Evolutionary conservation across 73 alveolate genomes (phyloP).

Genomic region (Diophrys sp.): DNA sequence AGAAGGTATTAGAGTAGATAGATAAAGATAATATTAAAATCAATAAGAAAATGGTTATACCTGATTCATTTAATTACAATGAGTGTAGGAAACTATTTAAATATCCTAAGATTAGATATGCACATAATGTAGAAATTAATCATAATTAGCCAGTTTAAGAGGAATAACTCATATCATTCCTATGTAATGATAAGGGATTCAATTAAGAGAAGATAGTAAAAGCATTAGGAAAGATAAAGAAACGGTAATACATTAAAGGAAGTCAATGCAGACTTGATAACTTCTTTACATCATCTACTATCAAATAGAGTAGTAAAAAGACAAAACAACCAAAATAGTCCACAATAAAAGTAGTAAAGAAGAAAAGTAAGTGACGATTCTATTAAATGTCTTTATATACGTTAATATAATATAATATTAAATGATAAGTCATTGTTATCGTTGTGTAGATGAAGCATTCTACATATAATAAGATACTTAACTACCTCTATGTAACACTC

Average conservation of each 20-base stretch:
- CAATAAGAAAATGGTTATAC: slow-evolving; percentile 57
- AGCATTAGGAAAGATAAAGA: slow-evolving; percentile 61
- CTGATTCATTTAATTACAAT: slow-evolving; percentile 70
- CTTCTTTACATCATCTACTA: too few relatives aligned
- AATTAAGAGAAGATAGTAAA: slow-evolving; percentile 66
- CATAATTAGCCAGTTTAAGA: slow-evolving; percentile 66
- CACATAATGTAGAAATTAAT: slow-evolving; percentile 29
- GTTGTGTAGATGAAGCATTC: too few relatives aligned
- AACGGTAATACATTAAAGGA: slow-evolving; percentile 20
- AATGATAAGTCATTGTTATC: too few relatives aligned
- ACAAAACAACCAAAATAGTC: too few relatives aligned
- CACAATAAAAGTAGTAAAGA: too few relatives aligned
- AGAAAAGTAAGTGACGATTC: too few relatives aligned
- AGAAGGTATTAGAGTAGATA: slow-evolving; percentile 66
- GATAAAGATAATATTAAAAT: slow-evolving; percentile 65
- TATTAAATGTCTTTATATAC: too few relatives aligned
- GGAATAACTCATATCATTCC: slow-evolving; percentile 61
- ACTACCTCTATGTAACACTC: too few relatives aligned
- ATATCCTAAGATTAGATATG: slow-evolving; percentile 67
- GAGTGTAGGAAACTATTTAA: slow-evolving; percentile 72
- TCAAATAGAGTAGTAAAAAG: too few relatives aligned
- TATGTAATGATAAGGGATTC: slow-evolving; percentile 70
- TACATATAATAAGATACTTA: too few relatives aligned
- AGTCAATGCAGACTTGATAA: slow-evolving; percentile 63
- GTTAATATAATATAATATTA: too few relatives aligned